Evolutionary conservation across 106 monocot genomes (phyloP), one percentile per base, ranked within the genome.

Genomic region (Acorus gramineus): DNA sequence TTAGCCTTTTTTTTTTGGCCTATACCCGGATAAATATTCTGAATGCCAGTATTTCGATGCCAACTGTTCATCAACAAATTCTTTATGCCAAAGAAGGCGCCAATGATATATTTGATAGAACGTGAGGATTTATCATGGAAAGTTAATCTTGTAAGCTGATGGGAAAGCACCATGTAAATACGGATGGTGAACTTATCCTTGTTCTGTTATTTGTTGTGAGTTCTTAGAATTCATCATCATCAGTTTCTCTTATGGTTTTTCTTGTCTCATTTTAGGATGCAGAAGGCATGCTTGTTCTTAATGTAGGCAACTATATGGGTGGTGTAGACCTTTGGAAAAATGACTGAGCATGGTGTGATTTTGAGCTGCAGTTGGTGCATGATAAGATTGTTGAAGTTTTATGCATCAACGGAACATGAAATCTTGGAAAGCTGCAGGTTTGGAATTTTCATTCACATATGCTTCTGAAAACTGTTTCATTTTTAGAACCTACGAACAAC

Each of bases 241-340:
- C 28, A 1, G 28, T 28, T 28, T 28, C 28, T 28, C 28, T 28
- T 28, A 28, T 28, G 28, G 28, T 28, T 28, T 28, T 28, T 44
- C 11, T 50, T 42, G 53, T 12, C 6, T 68, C 52, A 64, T 59
- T 44, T 59, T 77, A 92, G 92, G 82, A 89, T 72, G 78, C 93
- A 3, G 88, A 93, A 79, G 93, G 93, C 50, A 78, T 93, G 50
- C 55, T 93, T 65, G 78, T 93, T 57, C 77, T 93, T 11, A 93
- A 93, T 63, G 89, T 93, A 59, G 71, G 81, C 7, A 93, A 89
- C 74, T 93, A 93, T 49, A 93, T 93, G 93, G 89, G 93, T 50
- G 93, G 93, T 0, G 89, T 93, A 53, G 83, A 93, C 63, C 80
- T 93, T 46, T 93, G 93, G 93, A 73, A 88, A 71, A 93, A 93